A percentile compares a stretch with the other conserved stretches of the same genome.
phyloP scores from a whole-genome alignment of 345 rosid genomes.

The Lagerstroemia speciosa region DNA sequence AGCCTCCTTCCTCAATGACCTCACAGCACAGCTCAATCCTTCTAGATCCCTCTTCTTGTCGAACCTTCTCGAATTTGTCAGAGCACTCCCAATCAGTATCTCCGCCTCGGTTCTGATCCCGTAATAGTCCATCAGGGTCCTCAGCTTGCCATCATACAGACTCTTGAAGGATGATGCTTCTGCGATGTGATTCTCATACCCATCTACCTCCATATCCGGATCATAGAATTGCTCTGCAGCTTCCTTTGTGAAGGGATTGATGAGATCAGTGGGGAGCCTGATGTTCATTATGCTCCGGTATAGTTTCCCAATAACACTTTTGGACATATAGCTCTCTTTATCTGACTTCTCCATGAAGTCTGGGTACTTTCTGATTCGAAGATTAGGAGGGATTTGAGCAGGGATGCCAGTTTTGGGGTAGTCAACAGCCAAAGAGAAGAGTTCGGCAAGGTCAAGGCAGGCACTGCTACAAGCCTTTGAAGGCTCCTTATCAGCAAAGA shows the following conservation, averaged over 20 bases:
- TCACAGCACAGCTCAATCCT: constrained; percentile 29
- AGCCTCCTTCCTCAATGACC: constrained; percentile 42
- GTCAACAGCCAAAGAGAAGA: constrained; percentile 46
- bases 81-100: constrained; percentile 36
- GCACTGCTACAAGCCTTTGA: constrained; percentile 26
- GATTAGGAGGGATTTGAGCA: constrained; percentile 31
- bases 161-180: constrained; percentile 37
- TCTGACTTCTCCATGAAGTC: constrained; percentile 57
- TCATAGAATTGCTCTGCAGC: constrained; percentile 33
- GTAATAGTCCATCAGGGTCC: constrained; percentile 45
- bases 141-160: constrained; percentile 40
- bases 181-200: constrained; percentile 30
- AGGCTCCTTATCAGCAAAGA: constrained; percentile 31
- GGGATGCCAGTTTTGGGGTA: constrained; percentile 57
- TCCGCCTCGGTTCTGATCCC: constrained; percentile 50
- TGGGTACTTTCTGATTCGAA: constrained; percentile 32
- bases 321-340: constrained; percentile 36
- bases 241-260: constrained; percentile 26
- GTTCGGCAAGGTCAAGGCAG: constrained; percentile 34
- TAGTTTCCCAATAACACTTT: constrained; percentile 46
- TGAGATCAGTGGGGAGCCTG: constrained; percentile 15
- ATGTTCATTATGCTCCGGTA: constrained; percentile 38
- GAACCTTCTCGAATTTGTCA: constrained; percentile 36
- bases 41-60: constrained; percentile 39
- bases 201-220: constrained; percentile 41